Base-by-base conservation (phyloP, 768 basidiomycete species). In the Xerocomellus intermedius region DNA sequence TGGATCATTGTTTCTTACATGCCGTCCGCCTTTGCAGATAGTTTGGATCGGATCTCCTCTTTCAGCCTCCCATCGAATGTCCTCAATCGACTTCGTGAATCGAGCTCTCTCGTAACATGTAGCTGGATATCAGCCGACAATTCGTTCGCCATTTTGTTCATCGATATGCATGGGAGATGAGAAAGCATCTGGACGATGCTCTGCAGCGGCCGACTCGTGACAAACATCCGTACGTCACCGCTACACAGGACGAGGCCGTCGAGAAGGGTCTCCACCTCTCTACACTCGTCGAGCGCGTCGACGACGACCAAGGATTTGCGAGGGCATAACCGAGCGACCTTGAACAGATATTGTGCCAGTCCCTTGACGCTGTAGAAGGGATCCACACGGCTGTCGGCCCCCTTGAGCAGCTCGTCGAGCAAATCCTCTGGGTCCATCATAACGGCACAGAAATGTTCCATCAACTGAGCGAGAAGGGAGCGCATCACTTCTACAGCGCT, bases 281-380 rank as follows among this genome's bases (percentile, higher is more conserved):
- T 52, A 28, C 66, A 67, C 14, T 67, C 67, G 17, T 68, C 64
- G 2, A 68, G 56, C 14, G 57, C 59, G 35, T 68, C 67, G 2
- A 68, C 30, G 19, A 66, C 42, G 3, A 63, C 37, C 0, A 67
- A 8, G 0, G 61, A 55, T 28, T 49, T 52, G 2, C 17, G 46
- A 7, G 41, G 44, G 10, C 35, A 57, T 6, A 54, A 47, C 6
- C n/a, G 32, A 6, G 58, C 33, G 0, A 54, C 22, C 26, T 12
- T 44, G 21, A 13, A 53, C 5, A 60, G 7, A 33, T 35, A 36
- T n/a, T 4, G 4, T 6, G 57, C 50, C 10, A 65, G 33, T 14
- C 42, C 50, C 16, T 36, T 52, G 26, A n/a, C 8, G 8, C 42
- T 55, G 33, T 48, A 42, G 22, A 62, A 61, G 1, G 41, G 6